A percentile compares a stretch with the other conserved stretches of the same genome.
phyloP scores from a whole-genome alignment of 225 moss, liverwort and hornwort species.

The Straminergon stramineum region DNA sequence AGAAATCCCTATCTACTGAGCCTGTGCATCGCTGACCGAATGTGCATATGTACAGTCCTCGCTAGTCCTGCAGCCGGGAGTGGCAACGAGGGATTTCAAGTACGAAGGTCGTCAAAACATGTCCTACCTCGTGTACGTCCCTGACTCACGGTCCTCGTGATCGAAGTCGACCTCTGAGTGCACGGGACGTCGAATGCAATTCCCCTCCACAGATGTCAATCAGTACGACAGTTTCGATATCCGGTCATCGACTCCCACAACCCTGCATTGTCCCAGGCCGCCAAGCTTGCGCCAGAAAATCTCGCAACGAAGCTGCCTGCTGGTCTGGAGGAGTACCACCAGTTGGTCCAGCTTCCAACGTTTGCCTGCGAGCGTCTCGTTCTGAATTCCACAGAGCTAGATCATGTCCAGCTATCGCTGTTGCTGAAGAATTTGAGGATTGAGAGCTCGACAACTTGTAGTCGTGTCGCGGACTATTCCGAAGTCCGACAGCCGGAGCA shows the following conservation, averaged over 20 bases:
- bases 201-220: not conserved
- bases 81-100: not conserved
- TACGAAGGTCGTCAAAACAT: not conserved
- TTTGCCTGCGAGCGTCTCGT: not conserved
- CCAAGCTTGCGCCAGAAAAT: conserved; percentile 27
- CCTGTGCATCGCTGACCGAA: not conserved
- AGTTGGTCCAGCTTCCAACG: not conserved
- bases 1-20: not conserved
- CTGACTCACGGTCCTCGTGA: not conserved
- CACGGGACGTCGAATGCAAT: not conserved
- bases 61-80: not conserved
- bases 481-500: not conserved
- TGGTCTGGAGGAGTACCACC: not conserved
- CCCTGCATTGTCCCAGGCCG: conserved; percentile 8
- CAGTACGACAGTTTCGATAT: too few relatives aligned
- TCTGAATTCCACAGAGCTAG: conserved; percentile 2
- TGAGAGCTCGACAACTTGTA: not conserved
- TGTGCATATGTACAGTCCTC: not conserved
- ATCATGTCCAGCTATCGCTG: not conserved
- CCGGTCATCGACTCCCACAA: not conserved
- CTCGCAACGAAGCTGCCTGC: not conserved
- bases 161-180: not conserved
- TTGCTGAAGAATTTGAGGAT: not conserved
- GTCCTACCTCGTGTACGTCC: not conserved
- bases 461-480: not conserved